Evolutionary conservation across 768 basidiomycete genomes (phyloP), one percentile per base, ranked within the genome.

Genomic region (Leccinum olivaceopallidum): DNA sequence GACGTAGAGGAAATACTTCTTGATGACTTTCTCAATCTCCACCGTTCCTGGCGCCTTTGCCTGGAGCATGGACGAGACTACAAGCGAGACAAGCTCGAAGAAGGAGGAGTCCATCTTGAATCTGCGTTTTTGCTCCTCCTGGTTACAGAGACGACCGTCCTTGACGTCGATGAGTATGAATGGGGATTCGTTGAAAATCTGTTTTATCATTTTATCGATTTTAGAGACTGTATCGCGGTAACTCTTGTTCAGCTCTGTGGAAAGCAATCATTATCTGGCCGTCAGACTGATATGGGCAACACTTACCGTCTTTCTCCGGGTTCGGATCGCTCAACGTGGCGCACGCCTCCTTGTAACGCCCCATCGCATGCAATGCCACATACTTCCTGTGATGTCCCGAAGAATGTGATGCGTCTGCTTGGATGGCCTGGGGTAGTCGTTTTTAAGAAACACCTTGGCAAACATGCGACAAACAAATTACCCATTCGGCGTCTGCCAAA

Each of bases 91-190:
- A n/a, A 47, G 12, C 20, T 47, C 20, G 20, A 10, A 47, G 12
- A 47, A 47, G 20, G 20, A 22, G 9, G 0, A 0, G 12, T 47
- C 44, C 20, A 10, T 14, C 20, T 47, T 0, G 3, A 47, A 47
- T 47, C 44, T 20, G 10, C 9, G 20, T 47, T 6, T 22, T 47
- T 22, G 44, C 10, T 47, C 44, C 20, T 13, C 12, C 44, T 47
- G n/a, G 20, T 47, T 20, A 22, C 22, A 24, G 14, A 61, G 60
- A 30, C 8, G 42, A 3, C 64, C 64, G 8, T 49, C 51, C 5
- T 51, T 3, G 20, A 61, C 57, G 5, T 65, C n/a, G 30, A 65
- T 65, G 28, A 64, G 50, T n/a, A 63, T 32, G 32, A 63, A 57
- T 18, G 64, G 62, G 3, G 56, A 65, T 22, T 5, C 28, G 7